Base-by-base conservation (phyloP, 2,329 filamentous ascomycete genomes). In the Macrophomina tecta region DNA sequence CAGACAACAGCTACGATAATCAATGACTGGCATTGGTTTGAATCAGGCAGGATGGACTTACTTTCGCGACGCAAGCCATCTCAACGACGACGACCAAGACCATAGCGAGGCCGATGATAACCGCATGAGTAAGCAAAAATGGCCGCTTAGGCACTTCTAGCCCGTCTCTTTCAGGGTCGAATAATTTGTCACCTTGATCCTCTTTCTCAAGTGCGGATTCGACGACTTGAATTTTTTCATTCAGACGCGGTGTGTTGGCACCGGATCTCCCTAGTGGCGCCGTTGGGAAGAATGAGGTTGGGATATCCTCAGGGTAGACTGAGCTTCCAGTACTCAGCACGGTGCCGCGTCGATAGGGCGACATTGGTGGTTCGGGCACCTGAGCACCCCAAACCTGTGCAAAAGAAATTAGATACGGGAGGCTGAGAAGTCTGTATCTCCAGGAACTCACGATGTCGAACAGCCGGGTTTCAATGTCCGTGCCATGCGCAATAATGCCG, bases 401-500 rank as follows among this genome's bases (percentile, higher is more conserved):
- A 46, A 23, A 23, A 18, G 2, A 11, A 4, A 12, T 18, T 12
- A 11, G 36, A 14, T 46, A n/a, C 30, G 1, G 30, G 40, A 18
- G 5, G 23, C 34, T 28, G 6, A n/a, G 11, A 46, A 32, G 5
- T 7, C 6, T 18, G 12, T 8, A 51, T 28, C 4, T 18, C 1
- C 1, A 12, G 4, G 2, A 38, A 38, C n/a, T 58, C 45, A 68
- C 68, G 12, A 38, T 45, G 32, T 46, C 36, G 16, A 68, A 58
- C 49, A 69, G 38, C n/a, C 28, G 55, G 14, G 28, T 52, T 62
- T 74, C 73, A 8, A 74, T 68, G 34, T 69, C 67, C 5, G 75
- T 75, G 3, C 77, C 80, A 58, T 81, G 77, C 18, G 76, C 72
- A 42, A 83, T 68, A 61, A 83, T 80, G 65, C 78, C 74, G 49